These are phyloP conservation scores for Trichopus zeylanicus DNA, from an alignment of 116 monocot genomes.

Conservation along the genomic window DNA sequence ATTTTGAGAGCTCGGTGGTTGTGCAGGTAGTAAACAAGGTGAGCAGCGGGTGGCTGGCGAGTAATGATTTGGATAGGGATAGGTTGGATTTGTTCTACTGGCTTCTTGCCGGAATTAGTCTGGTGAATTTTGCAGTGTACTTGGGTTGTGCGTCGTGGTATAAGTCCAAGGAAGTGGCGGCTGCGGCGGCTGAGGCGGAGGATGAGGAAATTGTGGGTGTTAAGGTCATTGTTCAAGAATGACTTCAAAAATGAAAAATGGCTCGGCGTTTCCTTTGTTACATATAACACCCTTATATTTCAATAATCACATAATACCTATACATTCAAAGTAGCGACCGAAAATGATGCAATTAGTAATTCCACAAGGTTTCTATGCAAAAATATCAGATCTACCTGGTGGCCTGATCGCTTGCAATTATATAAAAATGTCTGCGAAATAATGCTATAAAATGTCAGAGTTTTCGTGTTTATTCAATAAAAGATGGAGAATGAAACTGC, in stretches of 20 bases:
- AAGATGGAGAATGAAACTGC: too few relatives aligned
- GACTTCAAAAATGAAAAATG: background rate
- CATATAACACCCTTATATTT: too few relatives aligned
- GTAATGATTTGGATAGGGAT: conserved; percentile 13
- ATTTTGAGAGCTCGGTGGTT: conserved; percentile 14
- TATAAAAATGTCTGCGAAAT: too few relatives aligned
- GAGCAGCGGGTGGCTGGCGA: conserved; percentile 14
- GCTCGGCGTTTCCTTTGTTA: background rate
- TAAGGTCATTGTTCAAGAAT: background rate
- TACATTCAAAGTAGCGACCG: too few relatives aligned
- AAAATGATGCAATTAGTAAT: too few relatives aligned
- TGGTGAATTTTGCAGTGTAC: conserved; percentile 15
- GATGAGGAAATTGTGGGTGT: background rate
- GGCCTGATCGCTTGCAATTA: too few relatives aligned
- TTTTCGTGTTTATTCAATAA: too few relatives aligned
- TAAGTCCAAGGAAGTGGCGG: conserved; percentile 16
- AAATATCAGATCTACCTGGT: too few relatives aligned
- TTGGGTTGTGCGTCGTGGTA: conserved; percentile 20
- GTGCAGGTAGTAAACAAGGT: conserved; percentile 16
- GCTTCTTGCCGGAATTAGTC: conserved; percentile 16
- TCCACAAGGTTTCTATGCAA: too few relatives aligned
- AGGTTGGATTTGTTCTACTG: conserved; percentile 21
- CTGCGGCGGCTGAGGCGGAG: too few relatives aligned
- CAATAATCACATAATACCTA: too few relatives aligned
- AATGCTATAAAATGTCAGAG: too few relatives aligned